These are phyloP conservation scores for Cutaneotrichosporon sp. DNA, from an alignment of 1,284 basidiomycete species.

Conservation along the genomic window DNA sequence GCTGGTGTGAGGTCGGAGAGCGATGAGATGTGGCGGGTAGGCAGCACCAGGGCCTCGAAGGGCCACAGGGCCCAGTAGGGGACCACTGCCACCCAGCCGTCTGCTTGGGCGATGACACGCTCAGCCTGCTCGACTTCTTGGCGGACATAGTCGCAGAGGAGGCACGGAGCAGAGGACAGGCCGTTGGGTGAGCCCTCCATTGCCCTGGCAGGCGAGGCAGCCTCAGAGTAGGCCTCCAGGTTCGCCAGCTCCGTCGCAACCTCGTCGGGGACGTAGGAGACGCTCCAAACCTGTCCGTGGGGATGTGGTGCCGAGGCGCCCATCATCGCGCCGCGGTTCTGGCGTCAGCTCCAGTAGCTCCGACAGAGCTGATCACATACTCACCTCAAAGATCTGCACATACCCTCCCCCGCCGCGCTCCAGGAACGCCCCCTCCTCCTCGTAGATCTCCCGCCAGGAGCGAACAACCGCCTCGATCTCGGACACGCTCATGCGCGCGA, in stretches of 20 bases:
- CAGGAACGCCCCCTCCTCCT: constrained; percentile 58
- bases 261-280: constrained; percentile 71
- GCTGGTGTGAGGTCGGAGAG: constrained; percentile 63
- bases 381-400: constrained; percentile 85
- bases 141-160: constrained; percentile 82
- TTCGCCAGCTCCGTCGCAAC: constrained; percentile 67
- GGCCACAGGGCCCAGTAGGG: constrained; percentile 99
- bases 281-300: constrained; percentile 89
- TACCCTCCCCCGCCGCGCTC: constrained; percentile 57
- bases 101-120: constrained; percentile 65
- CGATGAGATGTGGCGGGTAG: constrained; percentile 73
- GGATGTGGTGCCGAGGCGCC: constrained; percentile 96
- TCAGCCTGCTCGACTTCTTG: constrained; percentile 65
- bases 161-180: constrained; percentile 56
- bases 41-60: constrained; percentile 82
- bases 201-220: too few relatives aligned
- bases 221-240: constrained; percentile 60
- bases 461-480: constrained; percentile 72
- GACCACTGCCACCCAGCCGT: constrained; percentile 82
- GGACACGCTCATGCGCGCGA: constrained; percentile 66
- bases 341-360: constrained; percentile 14
- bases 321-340: constrained; percentile 97
- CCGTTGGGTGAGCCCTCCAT: too few relatives aligned
- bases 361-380: too few relatives aligned
- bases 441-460: constrained; percentile 75